These are phyloP conservation scores for Termitomyces sp. DNA, from an alignment of 768 basidiomycete species.

Conservation along the genomic window DNA sequence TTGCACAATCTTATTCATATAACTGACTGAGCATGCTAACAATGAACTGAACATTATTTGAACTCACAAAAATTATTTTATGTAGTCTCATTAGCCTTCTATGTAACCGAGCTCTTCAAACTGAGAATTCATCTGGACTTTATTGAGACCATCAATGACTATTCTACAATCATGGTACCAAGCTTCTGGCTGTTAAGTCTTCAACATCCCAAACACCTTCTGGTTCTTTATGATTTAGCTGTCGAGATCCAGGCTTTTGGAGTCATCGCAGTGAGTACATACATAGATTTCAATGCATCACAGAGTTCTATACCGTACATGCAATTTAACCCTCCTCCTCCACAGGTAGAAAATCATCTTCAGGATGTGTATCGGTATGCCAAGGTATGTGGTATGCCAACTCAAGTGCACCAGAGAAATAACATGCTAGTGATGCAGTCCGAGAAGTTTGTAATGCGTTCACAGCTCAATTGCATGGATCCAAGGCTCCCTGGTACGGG, in stretches of 20 bases:
- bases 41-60: no score
- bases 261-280: not conserved
- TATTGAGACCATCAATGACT: not conserved
- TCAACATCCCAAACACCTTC: no score
- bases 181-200: no score
- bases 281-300: not conserved
- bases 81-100: no score
- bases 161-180: no score
- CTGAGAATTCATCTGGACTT: not conserved
- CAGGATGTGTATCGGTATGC: constrained; percentile 86
- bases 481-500: constrained; percentile 80
- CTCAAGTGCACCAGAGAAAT: not conserved
- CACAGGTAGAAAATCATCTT: constrained; percentile 21
- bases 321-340: constrained; percentile 31
- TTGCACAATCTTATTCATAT: no score
- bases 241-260: not conserved
- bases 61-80: no score
- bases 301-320: constrained; percentile 60
- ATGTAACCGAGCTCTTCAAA: not conserved
- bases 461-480: constrained; percentile 90
- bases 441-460: constrained; percentile 80
- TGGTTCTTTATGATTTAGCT: not conserved
- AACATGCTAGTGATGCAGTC: constrained; percentile 30
- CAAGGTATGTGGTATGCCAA: constrained; percentile 44
- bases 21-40: no score